Percentiles rank a stretch among this genome's conserved stretches.
phyloP scores from a whole-genome alignment of 495 filamentous ascomycete genomes.

The Neurospora discreta region DNA sequence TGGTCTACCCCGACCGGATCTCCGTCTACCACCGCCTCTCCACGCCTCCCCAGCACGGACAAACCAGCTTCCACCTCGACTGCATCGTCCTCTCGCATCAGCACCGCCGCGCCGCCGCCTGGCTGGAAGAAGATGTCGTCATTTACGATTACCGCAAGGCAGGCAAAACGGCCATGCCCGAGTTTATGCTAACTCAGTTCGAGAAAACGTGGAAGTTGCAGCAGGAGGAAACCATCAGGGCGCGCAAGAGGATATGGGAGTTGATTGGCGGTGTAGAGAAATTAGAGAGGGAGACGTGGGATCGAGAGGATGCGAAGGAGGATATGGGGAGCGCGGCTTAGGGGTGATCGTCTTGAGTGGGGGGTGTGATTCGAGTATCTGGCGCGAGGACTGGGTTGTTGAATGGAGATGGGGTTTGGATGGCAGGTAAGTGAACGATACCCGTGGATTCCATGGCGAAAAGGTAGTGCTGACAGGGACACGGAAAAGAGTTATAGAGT shows the following conservation, averaged over 20 bases:
- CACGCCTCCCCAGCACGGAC: conserved; percentile 13
- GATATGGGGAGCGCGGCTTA: conserved; percentile 46
- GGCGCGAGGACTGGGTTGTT: not conserved
- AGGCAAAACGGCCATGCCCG: conserved; percentile 46
- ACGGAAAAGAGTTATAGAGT: not conserved
- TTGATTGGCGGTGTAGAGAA: conserved; percentile 44
- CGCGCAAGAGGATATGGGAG: conserved; percentile 37
- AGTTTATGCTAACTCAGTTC: conserved; percentile 59
- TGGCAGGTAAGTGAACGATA: not conserved
- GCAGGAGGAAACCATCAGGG: conserved; percentile 41
- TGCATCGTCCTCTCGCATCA: conserved; percentile 67
- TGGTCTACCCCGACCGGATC: conserved; percentile 78
- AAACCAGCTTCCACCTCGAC: conserved; percentile 37
- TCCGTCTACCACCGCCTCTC: conserved; percentile 79
- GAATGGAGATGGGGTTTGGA: not conserved
- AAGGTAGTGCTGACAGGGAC: not conserved
- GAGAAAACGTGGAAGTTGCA: conserved; percentile 54
- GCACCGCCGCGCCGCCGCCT: conserved; percentile 65
- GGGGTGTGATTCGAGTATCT: not conserved
- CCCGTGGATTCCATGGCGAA: not conserved
- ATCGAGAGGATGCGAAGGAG: conserved; percentile 57
- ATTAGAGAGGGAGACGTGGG: conserved; percentile 67
- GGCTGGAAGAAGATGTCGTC: conserved; percentile 72
- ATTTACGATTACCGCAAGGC: conserved; percentile 68
- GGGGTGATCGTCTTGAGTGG: not conserved